Evolutionary conservation across 495 filamentous ascomycete genomes (phyloP).

Genomic region (Xylaria cubensis): DNA sequence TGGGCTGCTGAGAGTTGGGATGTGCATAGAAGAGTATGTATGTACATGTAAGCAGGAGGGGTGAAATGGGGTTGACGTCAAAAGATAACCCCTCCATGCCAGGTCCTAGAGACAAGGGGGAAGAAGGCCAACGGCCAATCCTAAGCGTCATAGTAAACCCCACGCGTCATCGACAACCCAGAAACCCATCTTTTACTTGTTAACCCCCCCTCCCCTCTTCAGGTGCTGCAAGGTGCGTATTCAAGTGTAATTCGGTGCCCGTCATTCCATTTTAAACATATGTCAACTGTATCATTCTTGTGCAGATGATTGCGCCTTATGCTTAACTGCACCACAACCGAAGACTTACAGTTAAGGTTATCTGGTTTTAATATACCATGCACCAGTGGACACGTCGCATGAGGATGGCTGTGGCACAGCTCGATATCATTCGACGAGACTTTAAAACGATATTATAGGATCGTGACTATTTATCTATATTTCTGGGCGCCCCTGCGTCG

Average conservation of each 20-base stretch:
- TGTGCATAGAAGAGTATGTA: not conserved
- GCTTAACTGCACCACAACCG: not conserved
- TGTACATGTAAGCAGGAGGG: not conserved
- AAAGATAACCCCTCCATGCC: conserved; percentile 16
- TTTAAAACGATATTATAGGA: not conserved
- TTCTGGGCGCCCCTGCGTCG: conserved; percentile 3
- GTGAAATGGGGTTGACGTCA: conserved; percentile 13
- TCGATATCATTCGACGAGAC: not conserved
- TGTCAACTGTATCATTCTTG: not conserved
- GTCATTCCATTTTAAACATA: not conserved
- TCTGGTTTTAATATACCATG: not conserved
- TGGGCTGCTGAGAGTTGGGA: not conserved
- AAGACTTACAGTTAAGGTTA: not conserved
- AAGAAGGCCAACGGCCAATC: not conserved
- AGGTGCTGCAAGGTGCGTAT: conserved; percentile 1
- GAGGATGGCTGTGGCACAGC: not conserved
- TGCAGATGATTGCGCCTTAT: not conserved
- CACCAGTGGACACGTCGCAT: not conserved
- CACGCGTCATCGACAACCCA: conserved; percentile 37
- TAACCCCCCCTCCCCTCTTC: not conserved
- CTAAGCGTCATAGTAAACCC: not conserved
- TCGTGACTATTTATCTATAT: not conserved
- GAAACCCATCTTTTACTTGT: not conserved
- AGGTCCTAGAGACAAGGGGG: not conserved
- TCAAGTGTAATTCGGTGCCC: not conserved